These are phyloP conservation scores for Dalbergia cochinchinensis DNA, from an alignment of 306 rosid genomes.

Conservation along the genomic window DNA sequence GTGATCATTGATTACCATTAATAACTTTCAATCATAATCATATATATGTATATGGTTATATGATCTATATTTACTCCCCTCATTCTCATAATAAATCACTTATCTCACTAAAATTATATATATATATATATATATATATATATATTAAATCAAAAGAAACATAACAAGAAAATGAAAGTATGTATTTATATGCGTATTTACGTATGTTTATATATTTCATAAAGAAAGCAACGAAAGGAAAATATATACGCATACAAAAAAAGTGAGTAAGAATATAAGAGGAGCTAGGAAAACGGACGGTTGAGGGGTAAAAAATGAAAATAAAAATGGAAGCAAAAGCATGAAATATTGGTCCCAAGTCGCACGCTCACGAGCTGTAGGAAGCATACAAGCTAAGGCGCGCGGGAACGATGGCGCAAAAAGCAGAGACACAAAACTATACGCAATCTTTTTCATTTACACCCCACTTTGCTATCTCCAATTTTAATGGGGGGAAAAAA, in stretches of 20 bases:
- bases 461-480: neutral
- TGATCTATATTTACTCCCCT: neutral
- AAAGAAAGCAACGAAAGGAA: neutral
- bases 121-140: too few relatives aligned
- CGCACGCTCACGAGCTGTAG: neutral
- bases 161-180: too few relatives aligned
- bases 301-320: constrained; percentile 2
- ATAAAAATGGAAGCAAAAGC: neutral
- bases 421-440: neutral
- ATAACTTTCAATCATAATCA: too few relatives aligned
- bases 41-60: neutral
- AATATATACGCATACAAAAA: neutral
- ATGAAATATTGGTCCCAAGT: neutral
- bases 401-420: too few relatives aligned
- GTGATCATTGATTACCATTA: too few relatives aligned
- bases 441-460: too few relatives aligned
- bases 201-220: too few relatives aligned
- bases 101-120: too few relatives aligned
- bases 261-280: neutral
- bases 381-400: neutral
- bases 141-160: too few relatives aligned
- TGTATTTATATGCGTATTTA: too few relatives aligned
- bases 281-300: neutral
- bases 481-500: neutral
- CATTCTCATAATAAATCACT: too few relatives aligned